Percentiles rank a stretch among this genome's conserved stretches.
These are phyloP conservation scores for Tubosaeta sp. DNA, from an alignment of 768 basidiomycete species.

Conservation along the genomic window DNA sequence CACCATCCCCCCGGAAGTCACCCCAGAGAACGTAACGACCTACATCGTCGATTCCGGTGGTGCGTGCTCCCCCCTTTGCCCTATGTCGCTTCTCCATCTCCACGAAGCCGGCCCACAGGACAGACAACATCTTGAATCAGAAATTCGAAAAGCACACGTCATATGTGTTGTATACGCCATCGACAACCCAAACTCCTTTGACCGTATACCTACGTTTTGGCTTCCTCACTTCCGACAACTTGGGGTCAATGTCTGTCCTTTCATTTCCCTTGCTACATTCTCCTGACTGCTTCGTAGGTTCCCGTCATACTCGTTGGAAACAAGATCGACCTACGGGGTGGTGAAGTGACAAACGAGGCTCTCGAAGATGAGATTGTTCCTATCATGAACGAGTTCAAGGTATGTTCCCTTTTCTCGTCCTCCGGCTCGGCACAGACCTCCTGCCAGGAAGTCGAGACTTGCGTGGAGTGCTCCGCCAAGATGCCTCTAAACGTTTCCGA, in stretches of 20 bases:
- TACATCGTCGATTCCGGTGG: constrained; percentile 98
- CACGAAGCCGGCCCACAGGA: constrained; percentile 77
- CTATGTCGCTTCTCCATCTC: constrained; percentile 5
- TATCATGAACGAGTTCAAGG: constrained; percentile 99
- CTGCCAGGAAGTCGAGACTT: constrained; percentile 92
- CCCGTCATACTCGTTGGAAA: constrained; percentile 97
- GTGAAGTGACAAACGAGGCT: constrained; percentile 89
- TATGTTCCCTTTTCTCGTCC: constrained; percentile 25
- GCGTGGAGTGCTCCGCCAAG: constrained; percentile 95
- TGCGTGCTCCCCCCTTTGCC: constrained; percentile 34
- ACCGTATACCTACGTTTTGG: constrained; percentile 98
- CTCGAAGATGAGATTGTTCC: constrained; percentile 93
- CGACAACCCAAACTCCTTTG: constrained; percentile 94
- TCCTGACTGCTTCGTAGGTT: constrained; percentile 47
- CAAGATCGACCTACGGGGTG: constrained; percentile 94
- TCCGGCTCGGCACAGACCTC: constrained; percentile 3
- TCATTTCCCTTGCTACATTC: not conserved
- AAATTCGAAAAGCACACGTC: constrained; percentile 96
- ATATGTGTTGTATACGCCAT: constrained; percentile 98
- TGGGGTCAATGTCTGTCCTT: constrained; percentile 80
- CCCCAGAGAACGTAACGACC: constrained; percentile 95
- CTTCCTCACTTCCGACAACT: constrained; percentile 90
- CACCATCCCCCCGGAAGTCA: constrained; percentile 95
- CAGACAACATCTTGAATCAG: constrained; percentile 83
- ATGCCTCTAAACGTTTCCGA: constrained; percentile 89